phyloP scores from a whole-genome alignment of 257 asterid species.

The Solanum arcanum region DNA sequence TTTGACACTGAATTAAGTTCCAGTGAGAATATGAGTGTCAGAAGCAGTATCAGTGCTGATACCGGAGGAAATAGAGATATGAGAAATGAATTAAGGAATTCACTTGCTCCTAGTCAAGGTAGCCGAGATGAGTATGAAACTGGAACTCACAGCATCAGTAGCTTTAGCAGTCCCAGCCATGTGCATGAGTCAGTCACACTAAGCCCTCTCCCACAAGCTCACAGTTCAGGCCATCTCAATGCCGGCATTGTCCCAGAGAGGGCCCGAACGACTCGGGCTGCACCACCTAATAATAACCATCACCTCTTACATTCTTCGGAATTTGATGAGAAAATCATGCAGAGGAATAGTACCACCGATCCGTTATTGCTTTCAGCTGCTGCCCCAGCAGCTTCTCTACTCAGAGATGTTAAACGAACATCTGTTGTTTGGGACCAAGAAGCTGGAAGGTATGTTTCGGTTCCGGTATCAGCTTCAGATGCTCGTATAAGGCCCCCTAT shows the following conservation, averaged over 20 bases:
- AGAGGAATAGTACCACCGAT: conserved; percentile 33
- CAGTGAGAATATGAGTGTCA: conserved; percentile 61
- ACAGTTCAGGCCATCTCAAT: conserved; percentile 18
- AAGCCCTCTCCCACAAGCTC: conserved; percentile 81
- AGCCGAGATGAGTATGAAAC: conserved; percentile 84
- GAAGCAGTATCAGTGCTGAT: conserved; percentile 86
- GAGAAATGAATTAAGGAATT: conserved; percentile 40
- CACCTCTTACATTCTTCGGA: conserved; percentile 25
- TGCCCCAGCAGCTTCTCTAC: conserved; percentile 36
- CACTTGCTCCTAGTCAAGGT: conserved; percentile 68
- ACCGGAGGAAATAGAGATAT: conserved; percentile 50
- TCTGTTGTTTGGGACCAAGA: conserved; percentile 98
- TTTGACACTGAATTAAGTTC: conserved; percentile 77
- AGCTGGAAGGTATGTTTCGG: conserved; percentile 89
- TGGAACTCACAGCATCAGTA: conserved; percentile 78
- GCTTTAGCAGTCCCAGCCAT: conserved; percentile 85
- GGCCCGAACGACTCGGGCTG: conserved; percentile 18
- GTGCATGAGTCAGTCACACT: conserved; percentile 66
- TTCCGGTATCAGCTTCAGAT: conserved; percentile 59
- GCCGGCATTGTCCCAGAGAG: conserved; percentile 16
- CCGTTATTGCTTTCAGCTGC: conserved; percentile 32
- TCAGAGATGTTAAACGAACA: conserved; percentile 75
- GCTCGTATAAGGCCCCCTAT: conserved; percentile 35
- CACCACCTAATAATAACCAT: conserved; percentile 14
- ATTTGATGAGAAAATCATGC: conserved; percentile 41